Percentiles rank a stretch among this genome's conserved stretches.
phyloP scores from a whole-genome alignment of 306 rosid species.

The Trifolium pratense region DNA sequence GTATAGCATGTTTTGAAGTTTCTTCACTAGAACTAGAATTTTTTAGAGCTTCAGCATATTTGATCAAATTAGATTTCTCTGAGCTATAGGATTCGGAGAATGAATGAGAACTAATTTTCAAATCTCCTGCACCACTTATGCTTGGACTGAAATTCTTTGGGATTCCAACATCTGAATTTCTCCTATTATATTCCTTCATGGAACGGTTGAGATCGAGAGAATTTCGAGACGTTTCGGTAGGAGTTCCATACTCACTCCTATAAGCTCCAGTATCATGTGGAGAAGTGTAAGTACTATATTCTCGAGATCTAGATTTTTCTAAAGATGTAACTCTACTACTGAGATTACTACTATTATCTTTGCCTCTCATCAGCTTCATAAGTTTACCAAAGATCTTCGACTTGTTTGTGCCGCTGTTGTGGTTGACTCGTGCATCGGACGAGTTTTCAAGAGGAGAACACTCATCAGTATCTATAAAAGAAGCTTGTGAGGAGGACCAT shows the following conservation, averaged over 20 bases:
- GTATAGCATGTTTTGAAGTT: slow-evolving; percentile 17
- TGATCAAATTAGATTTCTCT: slow-evolving; percentile 60
- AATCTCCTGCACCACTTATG: slow-evolving; percentile 41
- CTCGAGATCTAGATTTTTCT: slow-evolving; percentile 49
- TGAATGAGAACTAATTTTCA: slow-evolving; percentile 38
- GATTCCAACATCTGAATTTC: slow-evolving; percentile 48
- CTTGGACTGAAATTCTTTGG: slow-evolving; percentile 44
- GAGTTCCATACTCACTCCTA: slow-evolving; percentile 43
- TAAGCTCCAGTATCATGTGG: slow-evolving; percentile 45
- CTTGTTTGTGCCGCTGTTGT: slow-evolving; percentile 39
- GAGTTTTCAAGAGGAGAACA: slow-evolving; percentile 48
- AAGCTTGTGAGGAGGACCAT: slow-evolving; percentile 77
- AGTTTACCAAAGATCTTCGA: slow-evolving; percentile 62
- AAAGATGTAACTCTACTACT: slow-evolving; percentile 36
- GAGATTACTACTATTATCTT: slow-evolving; percentile 43
- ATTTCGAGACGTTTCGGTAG: slow-evolving; percentile 41
- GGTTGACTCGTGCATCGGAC: slow-evolving; percentile 50
- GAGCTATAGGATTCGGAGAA: slow-evolving; percentile 45
- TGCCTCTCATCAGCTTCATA: slow-evolving; percentile 61
- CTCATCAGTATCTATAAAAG: slow-evolving; percentile 64
- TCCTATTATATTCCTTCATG: slow-evolving; percentile 46
- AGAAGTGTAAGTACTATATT: slow-evolving; percentile 44
- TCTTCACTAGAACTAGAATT: slow-evolving; percentile 53
- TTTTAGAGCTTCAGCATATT: slow-evolving; percentile 80
- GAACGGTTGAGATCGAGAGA: slow-evolving; percentile 52